Evolutionary conservation across 306 rosid genomes (phyloP).

Genomic region (Hippophae gyantsensis): DNA sequence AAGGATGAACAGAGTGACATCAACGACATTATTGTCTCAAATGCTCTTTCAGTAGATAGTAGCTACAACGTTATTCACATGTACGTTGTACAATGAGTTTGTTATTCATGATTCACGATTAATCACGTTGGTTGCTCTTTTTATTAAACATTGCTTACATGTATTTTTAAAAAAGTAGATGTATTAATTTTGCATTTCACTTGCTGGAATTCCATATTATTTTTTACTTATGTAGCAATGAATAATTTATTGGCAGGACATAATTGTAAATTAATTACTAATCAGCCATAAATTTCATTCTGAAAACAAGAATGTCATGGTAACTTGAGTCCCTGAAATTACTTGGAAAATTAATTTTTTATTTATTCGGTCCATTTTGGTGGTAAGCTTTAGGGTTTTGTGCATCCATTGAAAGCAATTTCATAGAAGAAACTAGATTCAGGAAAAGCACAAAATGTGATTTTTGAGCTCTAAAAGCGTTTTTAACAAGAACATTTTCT

Average conservation of each 20-base stretch:
- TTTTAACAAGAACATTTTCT: no score
- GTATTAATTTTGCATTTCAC: no score
- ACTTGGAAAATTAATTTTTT: background rate
- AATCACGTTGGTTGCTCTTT: no score
- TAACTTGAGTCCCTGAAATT: background rate
- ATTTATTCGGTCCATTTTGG: background rate
- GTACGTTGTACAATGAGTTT: background rate
- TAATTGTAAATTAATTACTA: background rate
- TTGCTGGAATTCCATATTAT: no score
- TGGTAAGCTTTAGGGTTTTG: background rate
- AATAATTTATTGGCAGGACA: background rate
- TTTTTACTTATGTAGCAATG: no score
- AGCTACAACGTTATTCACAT: background rate
- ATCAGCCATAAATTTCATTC: background rate
- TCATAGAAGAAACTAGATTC: no score
- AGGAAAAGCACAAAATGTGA: no score
- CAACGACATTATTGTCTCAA: conserved; percentile 1
- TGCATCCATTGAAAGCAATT: no score
- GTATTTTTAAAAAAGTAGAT: no score
- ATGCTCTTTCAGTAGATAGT: background rate
- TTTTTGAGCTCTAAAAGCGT: no score
- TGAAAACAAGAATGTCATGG: background rate
- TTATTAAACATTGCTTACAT: no score
- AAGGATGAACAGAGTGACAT: background rate
- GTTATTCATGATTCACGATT: no score